phyloP scores from a whole-genome alignment of 1,284 basidiomycete genomes.

The Puccinia polysora region DNA sequence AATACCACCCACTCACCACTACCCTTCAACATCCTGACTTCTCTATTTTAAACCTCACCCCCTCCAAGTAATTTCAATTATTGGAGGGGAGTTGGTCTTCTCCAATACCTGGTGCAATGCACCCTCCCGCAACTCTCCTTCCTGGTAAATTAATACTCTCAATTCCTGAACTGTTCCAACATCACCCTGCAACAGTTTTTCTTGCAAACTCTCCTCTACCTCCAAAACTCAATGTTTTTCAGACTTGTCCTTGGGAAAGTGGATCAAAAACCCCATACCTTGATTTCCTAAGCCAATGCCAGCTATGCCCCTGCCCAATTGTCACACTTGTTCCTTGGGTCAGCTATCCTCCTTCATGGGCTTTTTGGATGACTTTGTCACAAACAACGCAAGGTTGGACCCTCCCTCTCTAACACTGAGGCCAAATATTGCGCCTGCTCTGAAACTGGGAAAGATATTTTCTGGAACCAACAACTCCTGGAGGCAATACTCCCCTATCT shows the following conservation, averaged over 20 bases:
- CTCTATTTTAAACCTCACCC: neutral
- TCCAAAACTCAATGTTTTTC: neutral
- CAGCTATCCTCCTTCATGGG: neutral
- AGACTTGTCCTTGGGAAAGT: neutral
- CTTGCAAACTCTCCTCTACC: neutral
- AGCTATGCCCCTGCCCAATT: neutral
- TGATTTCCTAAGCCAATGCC: neutral
- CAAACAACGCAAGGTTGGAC: neutral
- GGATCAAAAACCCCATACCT: neutral
- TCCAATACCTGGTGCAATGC: conserved; percentile 13
- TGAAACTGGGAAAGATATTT: conserved; percentile 7
- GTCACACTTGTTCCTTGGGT: neutral
- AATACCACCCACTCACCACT: neutral
- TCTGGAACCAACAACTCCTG: neutral
- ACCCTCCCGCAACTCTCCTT: conserved; percentile 7
- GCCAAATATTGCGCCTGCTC: neutral
- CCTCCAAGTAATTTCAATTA: conserved; percentile 13
- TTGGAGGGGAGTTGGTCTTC: neutral
- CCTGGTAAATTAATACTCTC: neutral
- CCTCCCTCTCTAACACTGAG: neutral
- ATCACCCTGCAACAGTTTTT: neutral
- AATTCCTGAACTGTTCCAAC: neutral
- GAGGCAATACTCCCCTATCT: neutral
- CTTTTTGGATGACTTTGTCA: neutral
- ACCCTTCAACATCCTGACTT: neutral